Conservation (phyloP, 108 stramenopile species). For the Nitzschia putrida region DNA sequence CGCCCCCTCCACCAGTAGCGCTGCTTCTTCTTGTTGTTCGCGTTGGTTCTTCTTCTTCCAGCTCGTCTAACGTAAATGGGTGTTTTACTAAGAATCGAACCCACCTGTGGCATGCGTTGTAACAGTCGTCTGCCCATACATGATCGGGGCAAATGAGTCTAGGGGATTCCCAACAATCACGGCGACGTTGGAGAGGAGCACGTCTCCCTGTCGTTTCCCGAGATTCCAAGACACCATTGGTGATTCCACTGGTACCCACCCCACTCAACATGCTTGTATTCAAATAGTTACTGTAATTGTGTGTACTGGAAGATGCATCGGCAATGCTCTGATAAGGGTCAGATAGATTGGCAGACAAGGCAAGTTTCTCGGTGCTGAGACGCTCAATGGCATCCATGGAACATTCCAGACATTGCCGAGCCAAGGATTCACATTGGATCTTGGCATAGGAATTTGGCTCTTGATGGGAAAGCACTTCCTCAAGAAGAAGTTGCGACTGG, state of each 20-base stretch:
- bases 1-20: constrained; percentile 2
- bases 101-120: constrained; percentile 61
- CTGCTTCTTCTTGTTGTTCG: constrained; percentile 5
- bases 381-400: constrained; percentile 74
- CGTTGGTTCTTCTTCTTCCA: constrained; percentile 2
- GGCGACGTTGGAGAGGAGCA: constrained; percentile 50
- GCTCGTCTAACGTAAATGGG: constrained; percentile 39
- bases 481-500: constrained; percentile 43
- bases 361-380: constrained; percentile 68
- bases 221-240: constrained; percentile 33
- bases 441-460: constrained; percentile 13
- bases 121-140: constrained; percentile 82
- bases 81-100: constrained; percentile 64
- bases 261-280: constrained; percentile 15
- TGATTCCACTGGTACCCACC: constrained; percentile 32
- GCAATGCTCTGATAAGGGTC: constrained; percentile 44
- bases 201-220: constrained; percentile 46
- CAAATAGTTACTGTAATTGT: not conserved
- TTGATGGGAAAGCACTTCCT: constrained; percentile 11
- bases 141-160: constrained; percentile 82
- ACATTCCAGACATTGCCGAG: constrained; percentile 57
- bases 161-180: constrained; percentile 86
- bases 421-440: constrained; percentile 60
- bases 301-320: not conserved
- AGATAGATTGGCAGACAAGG: constrained; percentile 72